phyloP scores from a whole-genome alignment of 768 basidiomycete species.

The Russula vinacea region DNA sequence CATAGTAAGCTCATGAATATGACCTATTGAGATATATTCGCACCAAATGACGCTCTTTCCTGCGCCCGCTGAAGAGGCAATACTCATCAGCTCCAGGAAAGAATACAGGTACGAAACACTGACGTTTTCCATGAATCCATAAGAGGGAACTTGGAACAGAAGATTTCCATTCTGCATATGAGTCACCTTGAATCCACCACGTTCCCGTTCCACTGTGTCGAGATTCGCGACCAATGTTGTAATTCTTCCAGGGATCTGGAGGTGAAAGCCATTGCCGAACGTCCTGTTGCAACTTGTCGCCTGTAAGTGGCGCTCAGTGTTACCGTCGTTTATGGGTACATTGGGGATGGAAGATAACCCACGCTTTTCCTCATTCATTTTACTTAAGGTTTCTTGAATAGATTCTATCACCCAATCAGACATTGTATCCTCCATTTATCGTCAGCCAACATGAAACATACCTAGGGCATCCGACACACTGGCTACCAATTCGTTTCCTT shows the following conservation, averaged over 20 bases:
- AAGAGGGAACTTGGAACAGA: background rate
- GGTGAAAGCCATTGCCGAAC: constrained; percentile 3
- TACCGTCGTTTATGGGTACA: background rate
- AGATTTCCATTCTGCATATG: background rate
- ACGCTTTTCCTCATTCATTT: background rate
- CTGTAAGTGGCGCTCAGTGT: background rate
- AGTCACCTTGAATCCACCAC: background rate
- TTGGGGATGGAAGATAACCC: background rate
- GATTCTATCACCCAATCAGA: background rate
- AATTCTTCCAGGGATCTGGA: constrained; percentile 8
- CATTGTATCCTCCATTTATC: too few species aligned
- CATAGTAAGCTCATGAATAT: background rate
- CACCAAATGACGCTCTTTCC: constrained; percentile 15
- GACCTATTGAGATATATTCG: background rate
- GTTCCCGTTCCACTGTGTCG: background rate
- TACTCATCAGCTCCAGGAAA: background rate
- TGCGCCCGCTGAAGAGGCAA: background rate
- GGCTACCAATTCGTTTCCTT: background rate
- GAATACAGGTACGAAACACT: background rate
- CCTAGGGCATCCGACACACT: background rate
- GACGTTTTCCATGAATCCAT: constrained; percentile 20
- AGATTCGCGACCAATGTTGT: background rate
- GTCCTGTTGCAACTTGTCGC: background rate
- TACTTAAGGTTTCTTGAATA: background rate
- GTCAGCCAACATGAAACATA: background rate